Evolutionary conservation across 176 grass and related monocot genomes (phyloP), one percentile per base, ranked within the genome.

Genomic region (Hyparrhenia diplandra): DNA sequence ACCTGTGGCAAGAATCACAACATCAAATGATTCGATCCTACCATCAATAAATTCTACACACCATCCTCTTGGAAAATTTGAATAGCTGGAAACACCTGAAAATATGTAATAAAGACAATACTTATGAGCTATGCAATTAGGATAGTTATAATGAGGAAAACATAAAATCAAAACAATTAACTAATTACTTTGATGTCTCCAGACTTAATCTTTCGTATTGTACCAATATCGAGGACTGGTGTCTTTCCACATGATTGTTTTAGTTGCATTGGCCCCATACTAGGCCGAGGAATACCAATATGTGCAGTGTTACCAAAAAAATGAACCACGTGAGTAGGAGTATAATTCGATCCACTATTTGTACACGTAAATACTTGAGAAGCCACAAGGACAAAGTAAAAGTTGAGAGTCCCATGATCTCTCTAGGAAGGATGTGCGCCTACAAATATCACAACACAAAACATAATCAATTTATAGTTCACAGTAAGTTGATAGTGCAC

Each of bases 201-300:
- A 10, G 95, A 91, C 71, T 91, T 98, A 20, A 98, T 98, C 66
- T 82, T 92, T 2, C 75, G 31, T 20, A 98, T 73, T 8, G 95
- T 88, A 24, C 95, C 95, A 0, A 95, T 92, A 31, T 98, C 95
- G 8, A 98, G 95, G 9, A 98, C 95, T 0, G 95, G 95, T 0
- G 92, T 95, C 79, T 98, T 98, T 31, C 95, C 95, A 0, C 28
- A 89, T 5, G 89, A 42, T 4, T 47, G 27, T 55, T 98, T 98
- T 10, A 92, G 84, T 55, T 92, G 88, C 71, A 98, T 78, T 0
- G 95, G 95, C 20, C 95, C 95, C n/a, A 89, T 46, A 35, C 68
- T 83, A 2, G 95, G 95, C 1, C 92, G 90, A 47, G 77, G 25
- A 59, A 98, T 85, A 11, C 95, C 90, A 6, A 91, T 8, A 27